Percentiles rank a stretch among this genome's conserved stretches.
These are phyloP conservation scores for Aphanocladium album DNA, from an alignment of 2,329 filamentous ascomycete species.

Conservation along the genomic window DNA sequence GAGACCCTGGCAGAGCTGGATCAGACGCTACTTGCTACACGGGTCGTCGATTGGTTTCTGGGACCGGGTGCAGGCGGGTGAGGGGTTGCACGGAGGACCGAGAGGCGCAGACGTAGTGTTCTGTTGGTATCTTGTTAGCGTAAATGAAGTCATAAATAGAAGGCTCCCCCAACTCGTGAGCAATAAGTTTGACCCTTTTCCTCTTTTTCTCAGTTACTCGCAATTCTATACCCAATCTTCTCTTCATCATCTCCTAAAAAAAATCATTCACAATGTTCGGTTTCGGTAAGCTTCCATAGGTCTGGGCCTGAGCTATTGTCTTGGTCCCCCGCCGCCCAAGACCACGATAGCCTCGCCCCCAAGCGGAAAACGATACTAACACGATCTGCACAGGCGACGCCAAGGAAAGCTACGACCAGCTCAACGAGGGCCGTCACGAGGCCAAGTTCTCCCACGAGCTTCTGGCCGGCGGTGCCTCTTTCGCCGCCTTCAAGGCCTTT, in stretches of 20 bases:
- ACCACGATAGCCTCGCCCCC: neutral
- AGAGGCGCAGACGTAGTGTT: neutral
- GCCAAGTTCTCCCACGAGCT: slow-evolving; percentile 67
- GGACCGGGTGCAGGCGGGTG: neutral
- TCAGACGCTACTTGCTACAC: neutral
- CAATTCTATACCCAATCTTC: neutral
- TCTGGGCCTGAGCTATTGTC: neutral
- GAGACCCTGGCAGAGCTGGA: slow-evolving; percentile 1
- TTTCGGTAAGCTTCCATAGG: slow-evolving; percentile 4
- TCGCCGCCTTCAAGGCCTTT: slow-evolving; percentile 74
- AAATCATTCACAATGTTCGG: slow-evolving; percentile 10
- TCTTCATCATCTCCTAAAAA: neutral
- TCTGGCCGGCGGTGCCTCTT: slow-evolving; percentile 69
- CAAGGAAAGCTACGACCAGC: slow-evolving; percentile 25
- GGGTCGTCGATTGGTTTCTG: neutral
- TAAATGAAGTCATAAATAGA: slow-evolving; percentile 1
- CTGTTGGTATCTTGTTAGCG: neutral
- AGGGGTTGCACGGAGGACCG: neutral
- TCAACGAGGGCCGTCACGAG: slow-evolving; percentile 47
- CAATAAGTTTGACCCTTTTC: neutral
- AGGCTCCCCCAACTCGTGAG: neutral
- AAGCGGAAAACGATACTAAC: neutral
- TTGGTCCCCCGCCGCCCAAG: neutral
- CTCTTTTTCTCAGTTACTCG: neutral
- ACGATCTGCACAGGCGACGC: slow-evolving; percentile 8